Evolutionary conservation across 2,329 filamentous ascomycete genomes (phyloP).

Genomic region (Lasiodiplodia theobromae): DNA sequence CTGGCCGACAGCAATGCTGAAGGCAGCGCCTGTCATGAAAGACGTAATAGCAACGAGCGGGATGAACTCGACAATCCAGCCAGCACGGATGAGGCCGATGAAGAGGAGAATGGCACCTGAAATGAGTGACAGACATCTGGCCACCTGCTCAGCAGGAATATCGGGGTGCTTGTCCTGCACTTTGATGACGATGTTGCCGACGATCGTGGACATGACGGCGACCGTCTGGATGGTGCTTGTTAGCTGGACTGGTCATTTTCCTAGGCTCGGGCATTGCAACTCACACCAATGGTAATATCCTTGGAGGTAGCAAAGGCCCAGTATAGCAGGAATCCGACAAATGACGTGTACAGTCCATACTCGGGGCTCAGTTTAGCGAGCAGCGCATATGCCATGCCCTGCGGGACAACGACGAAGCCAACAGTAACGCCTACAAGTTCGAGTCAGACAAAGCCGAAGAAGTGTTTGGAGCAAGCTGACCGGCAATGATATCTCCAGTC

Average conservation of each 20-base stretch:
- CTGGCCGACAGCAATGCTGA: conserved; percentile 87
- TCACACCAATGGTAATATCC: conserved; percentile 92
- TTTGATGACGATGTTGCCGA: conserved; percentile 77
- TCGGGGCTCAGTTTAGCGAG: conserved; percentile 78
- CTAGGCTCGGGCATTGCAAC: conserved; percentile 43
- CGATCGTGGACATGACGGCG: conserved; percentile 90
- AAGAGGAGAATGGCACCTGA: conserved; percentile 77
- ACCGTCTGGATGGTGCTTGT: conserved; percentile 68
- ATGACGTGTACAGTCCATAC: conserved; percentile 90
- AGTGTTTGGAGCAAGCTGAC: conserved; percentile 31
- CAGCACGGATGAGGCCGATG: conserved; percentile 79
- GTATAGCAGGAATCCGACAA: conserved; percentile 91
- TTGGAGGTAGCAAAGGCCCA: conserved; percentile 98
- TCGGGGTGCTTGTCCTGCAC: conserved; percentile 66
- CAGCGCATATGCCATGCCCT: conserved; percentile 92
- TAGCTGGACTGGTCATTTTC: conserved; percentile 10
- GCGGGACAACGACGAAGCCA: conserved; percentile 83
- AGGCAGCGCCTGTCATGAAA: conserved; percentile 95
- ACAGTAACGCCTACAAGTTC: conserved; percentile 61
- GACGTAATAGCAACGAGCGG: conserved; percentile 88
- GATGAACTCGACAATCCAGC: conserved; percentile 93
- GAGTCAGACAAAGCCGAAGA: conserved; percentile 8
- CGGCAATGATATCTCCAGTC: conserved; percentile 41
- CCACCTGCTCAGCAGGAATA: conserved; percentile 70
- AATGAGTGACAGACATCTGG: conserved; percentile 79